These are phyloP conservation scores for Xylaria sp. DNA, from an alignment of 2,329 filamentous ascomycete species.

Conservation along the genomic window DNA sequence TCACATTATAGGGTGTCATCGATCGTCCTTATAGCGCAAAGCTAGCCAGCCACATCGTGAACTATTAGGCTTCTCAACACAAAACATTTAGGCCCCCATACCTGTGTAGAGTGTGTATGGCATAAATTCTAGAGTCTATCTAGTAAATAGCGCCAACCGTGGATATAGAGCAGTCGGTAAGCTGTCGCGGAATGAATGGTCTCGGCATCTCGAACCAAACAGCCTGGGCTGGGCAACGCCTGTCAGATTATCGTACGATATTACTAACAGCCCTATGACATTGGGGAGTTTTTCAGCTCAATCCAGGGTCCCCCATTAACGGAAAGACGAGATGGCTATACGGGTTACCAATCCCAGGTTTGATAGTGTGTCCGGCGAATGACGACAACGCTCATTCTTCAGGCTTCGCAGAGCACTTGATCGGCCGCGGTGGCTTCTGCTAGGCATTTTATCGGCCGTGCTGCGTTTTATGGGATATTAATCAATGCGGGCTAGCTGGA, in stretches of 20 bases:
- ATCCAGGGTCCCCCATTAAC: background rate
- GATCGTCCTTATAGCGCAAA: background rate
- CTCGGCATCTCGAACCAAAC: too few species aligned
- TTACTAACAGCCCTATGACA: background rate
- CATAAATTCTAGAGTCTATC: background rate
- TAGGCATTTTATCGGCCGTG: background rate
- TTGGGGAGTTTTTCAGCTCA: background rate
- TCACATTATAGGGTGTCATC: too few species aligned
- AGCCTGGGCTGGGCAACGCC: background rate
- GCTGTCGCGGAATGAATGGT: background rate
- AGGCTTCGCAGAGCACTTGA: background rate
- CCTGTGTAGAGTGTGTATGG: too few species aligned
- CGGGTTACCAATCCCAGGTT: background rate
- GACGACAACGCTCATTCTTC: background rate
- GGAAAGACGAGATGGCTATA: background rate
- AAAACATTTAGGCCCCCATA: background rate
- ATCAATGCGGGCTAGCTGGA: background rate
- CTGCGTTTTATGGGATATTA: background rate
- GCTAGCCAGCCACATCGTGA: background rate
- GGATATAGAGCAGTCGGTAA: background rate
- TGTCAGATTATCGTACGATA: background rate
- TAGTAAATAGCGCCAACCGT: background rate
- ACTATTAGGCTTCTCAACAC: background rate
- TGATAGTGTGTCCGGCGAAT: background rate
- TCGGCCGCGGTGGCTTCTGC: background rate